Base-by-base conservation (phyloP, 805 yeast species). In the Wickerhamomyces hampshirensis region DNA sequence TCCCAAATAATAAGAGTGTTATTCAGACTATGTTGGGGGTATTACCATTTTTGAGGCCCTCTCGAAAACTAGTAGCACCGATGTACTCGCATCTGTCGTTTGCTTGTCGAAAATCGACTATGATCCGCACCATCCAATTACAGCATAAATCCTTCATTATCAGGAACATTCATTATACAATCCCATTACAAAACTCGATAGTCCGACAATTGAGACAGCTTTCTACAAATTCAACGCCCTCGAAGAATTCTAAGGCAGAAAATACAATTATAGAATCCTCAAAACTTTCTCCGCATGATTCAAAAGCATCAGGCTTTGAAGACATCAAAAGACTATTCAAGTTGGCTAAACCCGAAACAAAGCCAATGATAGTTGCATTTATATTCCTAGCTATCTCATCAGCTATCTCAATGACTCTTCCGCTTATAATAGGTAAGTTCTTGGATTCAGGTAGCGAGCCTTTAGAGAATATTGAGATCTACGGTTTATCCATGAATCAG, bases 381-480 rank as follows among this genome's bases (percentile, higher is more conserved):
- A 46, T 69, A 0, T 71, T 85, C 38, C 67, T 91, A 23, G 60
- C 79, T 5, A 53, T 81, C 5, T 77, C 96, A 0, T 84, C 96
- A 2, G 75, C 87, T 1, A 82, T 86, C 5, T 73, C 88, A 18
- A 82, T 91, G 85, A 61, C 81, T 10, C 66, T 91, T 29, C 98
- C 98, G 6, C 65, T 81, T 30, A 69, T 86, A 17, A 83, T 91
- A 38, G 98, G 98, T 23, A 84, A 84, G 51, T 79, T 89, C 33
- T 71, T 91, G 15, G 98, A 89, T 57, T 72, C 52, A 5, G 60
- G 55, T 2, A 48, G 44, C 8, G 53, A 48, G 9, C 39, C 44
- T 4, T 38, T 49, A 16, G 61, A 60, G 18, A 59, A 58, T 5
- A 53, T 49, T 14, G 53, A 56, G n/a, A 39, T 39, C 12, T 71